These are phyloP conservation scores for Corylus avellana DNA, from an alignment of 306 rosid species.

Conservation along the genomic window DNA sequence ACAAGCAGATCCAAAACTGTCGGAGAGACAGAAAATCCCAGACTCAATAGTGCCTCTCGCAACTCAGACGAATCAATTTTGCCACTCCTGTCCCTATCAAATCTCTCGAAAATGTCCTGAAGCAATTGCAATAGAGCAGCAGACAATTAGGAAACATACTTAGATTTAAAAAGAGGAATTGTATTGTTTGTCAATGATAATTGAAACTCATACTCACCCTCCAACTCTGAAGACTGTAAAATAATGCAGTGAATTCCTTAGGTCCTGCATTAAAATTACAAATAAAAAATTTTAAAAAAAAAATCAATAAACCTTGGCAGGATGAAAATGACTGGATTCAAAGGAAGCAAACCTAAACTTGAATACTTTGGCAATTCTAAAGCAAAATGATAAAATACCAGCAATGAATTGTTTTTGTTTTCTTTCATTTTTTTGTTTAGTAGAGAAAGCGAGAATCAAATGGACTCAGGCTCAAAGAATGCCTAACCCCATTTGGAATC, in stretches of 20 bases:
- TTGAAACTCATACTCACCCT: conserved; percentile 50
- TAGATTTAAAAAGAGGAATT: neutral
- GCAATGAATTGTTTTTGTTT: neutral
- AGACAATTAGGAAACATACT: neutral
- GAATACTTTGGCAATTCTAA: neutral
- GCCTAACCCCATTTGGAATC: too few species aligned
- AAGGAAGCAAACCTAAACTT: neutral
- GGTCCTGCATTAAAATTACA: conserved; percentile 60
- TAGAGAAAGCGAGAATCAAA: neutral
- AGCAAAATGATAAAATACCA: neutral
- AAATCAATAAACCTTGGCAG: neutral
- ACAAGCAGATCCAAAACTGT: conserved; percentile 80
- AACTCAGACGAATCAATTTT: conserved; percentile 68
- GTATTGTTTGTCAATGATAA: conserved; percentile 3
- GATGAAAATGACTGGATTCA: neutral
- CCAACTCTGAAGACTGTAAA: conserved; percentile 95
- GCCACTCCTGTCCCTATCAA: conserved; percentile 92
- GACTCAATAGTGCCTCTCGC: conserved; percentile 81
- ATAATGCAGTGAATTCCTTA: conserved; percentile 80
- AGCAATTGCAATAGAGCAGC: conserved; percentile 12
- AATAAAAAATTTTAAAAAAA: neutral
- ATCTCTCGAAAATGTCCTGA: conserved; percentile 82
- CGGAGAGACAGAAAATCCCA: conserved; percentile 86
- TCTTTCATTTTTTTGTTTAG: neutral
- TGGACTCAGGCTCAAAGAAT: neutral